Percentiles rank a stretch among this genome's conserved stretches.
Evolutionary conservation across 768 basidiomycete genomes (phyloP).

Genomic region (Lentinula edodes): DNA sequence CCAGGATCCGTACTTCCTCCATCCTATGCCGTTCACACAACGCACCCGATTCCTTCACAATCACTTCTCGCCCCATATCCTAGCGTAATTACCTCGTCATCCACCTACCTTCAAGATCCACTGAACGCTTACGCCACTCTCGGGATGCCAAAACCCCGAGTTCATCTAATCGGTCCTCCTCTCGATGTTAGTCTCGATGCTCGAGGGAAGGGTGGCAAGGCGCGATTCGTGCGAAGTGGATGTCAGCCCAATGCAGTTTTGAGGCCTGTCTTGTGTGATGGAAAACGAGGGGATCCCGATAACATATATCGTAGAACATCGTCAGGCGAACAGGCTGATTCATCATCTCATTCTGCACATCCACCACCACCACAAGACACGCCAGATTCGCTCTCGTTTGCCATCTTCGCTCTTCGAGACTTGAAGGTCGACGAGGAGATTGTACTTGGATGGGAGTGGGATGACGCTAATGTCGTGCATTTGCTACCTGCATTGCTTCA

Average conservation of each 20-base stretch:
- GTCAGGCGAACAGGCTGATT: not conserved
- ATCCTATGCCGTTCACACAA: conserved; percentile 61
- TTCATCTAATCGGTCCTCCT: conserved; percentile 74
- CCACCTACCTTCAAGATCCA: conserved; percentile 69
- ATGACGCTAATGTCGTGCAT: conserved; percentile 85
- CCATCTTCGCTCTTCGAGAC: conserved; percentile 72
- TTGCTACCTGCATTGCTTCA: conserved; percentile 63
- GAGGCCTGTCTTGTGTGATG: conserved; percentile 42
- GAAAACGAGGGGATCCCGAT: conserved; percentile 8
- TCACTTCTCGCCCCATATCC: conserved; percentile 59
- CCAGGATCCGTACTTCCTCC: conserved; percentile 30
- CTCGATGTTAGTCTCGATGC: conserved; percentile 78
- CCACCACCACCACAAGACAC: not conserved
- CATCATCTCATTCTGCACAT: not conserved
- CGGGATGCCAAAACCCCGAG: conserved; percentile 80
- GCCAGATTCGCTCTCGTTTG: conserved; percentile 51
- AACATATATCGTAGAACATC: not conserved
- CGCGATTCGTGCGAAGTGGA: conserved; percentile 57
- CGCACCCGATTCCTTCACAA: conserved; percentile 46
- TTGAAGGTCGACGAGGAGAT: conserved; percentile 80
- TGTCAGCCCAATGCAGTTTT: conserved; percentile 67
- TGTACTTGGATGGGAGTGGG: conserved; percentile 94
- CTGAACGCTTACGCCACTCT: conserved; percentile 82
- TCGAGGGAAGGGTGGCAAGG: conserved; percentile 56
- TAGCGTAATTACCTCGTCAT: conserved; percentile 59